Conservation (phyloP, 192 early-diverging fungal genomes). For the Chytriomyces confervae region DNA sequence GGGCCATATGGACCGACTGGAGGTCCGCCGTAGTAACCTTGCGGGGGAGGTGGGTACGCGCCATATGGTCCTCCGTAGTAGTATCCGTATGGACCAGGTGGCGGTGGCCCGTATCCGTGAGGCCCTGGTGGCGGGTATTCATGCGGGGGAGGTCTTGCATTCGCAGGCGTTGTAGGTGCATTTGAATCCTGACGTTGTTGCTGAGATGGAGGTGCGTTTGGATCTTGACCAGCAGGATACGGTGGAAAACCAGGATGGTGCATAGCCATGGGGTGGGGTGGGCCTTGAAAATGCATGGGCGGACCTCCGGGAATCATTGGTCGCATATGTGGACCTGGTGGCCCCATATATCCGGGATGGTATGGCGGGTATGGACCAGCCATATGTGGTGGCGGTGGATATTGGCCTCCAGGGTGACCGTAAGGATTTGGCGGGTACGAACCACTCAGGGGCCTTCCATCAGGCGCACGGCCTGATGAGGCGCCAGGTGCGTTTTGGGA, state of each 20-base stretch:
- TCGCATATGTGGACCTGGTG: neutral
- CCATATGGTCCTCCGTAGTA: neutral
- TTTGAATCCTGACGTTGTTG: neutral
- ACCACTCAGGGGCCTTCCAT: neutral
- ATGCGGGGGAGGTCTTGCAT: neutral
- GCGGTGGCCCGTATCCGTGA: constrained; percentile 1
- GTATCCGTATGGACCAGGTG: constrained; percentile 30
- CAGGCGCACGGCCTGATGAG: neutral
- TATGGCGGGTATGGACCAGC: constrained; percentile 13
- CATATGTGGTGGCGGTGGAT: neutral
- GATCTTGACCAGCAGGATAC: neutral
- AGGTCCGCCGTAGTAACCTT: constrained; percentile 18
- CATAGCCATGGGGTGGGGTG: neutral
- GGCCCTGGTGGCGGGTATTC: constrained; percentile 3
- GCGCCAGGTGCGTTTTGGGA: neutral
- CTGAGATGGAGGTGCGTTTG: neutral
- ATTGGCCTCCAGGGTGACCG: neutral
- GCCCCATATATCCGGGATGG: constrained; percentile 13
- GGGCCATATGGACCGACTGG: neutral
- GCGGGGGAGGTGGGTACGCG: constrained; percentile 9
- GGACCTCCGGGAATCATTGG: neutral
- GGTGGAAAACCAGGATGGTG: neutral
- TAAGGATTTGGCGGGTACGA: constrained; percentile 11
- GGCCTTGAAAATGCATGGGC: constrained; percentile 4
- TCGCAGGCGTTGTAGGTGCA: neutral